Evolutionary conservation across 148 eudicot genomes (phyloP), one percentile per base, ranked within the genome.

Genomic region (Cornus suecica): DNA sequence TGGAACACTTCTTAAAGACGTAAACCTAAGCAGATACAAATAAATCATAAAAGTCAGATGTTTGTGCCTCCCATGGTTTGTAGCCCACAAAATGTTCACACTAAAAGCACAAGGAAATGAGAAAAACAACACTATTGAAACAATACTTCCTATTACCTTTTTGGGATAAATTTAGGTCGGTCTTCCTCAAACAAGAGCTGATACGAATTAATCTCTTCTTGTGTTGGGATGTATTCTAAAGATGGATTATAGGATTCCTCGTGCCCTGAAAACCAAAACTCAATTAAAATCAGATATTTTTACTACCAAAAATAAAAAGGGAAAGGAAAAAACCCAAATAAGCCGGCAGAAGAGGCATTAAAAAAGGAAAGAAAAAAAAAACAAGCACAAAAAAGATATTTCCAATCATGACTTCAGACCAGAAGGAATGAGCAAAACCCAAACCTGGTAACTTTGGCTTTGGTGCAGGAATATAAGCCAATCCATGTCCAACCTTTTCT

Each of bases 161-260:
- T 87, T 37, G 99, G 98, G 60, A 96, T 96, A 73, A 86, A 92
- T 73, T 91, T 90, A 68, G 98, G 99, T 54, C 97, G 89, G 84
- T 96, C 99, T 80, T 96, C 99, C 78, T 96, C 99, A 82, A 76
- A 84, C 97, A 93, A 86, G 77, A 93, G 81, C 85, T 88, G 87
- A 80, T 87, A 91, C 51, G 93, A 76, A 77, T 89, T 86, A 30
- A 93, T 88, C 87, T 96, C 99, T 86, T 96, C 99, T 83, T 88
- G 90, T 42, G 97, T 83, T 72, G 99, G 99, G 73, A 96, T 90
- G 77, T 86, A 96, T 75, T 96, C 99, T 64, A 83, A 54, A 61
- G 98, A 91, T 68, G 99, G 98, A 77, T 93, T 96, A 76, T 90
- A 90, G 56, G 99, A 86, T 86, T 93, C 98, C 84, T 87, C 98